These are phyloP conservation scores for Balakata baccata DNA, from an alignment of 345 rosid species.

Conservation along the genomic window DNA sequence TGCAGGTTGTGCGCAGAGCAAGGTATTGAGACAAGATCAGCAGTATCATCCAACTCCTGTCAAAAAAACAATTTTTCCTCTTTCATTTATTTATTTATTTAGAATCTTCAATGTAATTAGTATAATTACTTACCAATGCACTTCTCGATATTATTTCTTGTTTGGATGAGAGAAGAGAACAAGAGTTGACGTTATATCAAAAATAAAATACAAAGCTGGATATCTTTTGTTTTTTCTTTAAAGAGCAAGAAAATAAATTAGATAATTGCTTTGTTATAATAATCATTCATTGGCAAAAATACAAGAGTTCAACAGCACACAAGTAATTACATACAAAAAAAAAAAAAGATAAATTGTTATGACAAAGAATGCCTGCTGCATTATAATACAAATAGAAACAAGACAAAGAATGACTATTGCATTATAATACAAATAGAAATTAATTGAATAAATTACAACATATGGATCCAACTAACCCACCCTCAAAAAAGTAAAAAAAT, in stretches of 20 bases:
- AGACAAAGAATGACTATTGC: neutral
- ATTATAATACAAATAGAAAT: slow-evolving; percentile 1
- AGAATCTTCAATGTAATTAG: no score
- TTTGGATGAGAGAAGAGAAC: no score
- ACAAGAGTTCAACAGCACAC: no score
- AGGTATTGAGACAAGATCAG: neutral
- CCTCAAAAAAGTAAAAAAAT: neutral
- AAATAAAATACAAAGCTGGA: no score
- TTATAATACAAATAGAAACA: neutral
- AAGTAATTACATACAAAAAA: neutral
- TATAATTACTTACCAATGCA: no score
- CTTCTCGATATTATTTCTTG: no score
- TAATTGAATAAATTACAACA: slow-evolving; percentile 12
- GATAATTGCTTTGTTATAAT: no score
- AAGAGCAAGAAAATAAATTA: no score
- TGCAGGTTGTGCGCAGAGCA: neutral
- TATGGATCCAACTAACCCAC: neutral
- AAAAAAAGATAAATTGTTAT: neutral
- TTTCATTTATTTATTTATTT: no score
- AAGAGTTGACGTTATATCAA: no score
- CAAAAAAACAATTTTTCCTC: neutral
- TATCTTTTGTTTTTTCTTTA: no score
- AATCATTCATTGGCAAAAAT: no score
- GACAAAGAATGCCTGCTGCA: neutral
- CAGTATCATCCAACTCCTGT: neutral